Percentiles rank a stretch among this genome's conserved stretches.
Conservation (phyloP, 768 basidiomycete species). For the Psilocybe sp. region DNA sequence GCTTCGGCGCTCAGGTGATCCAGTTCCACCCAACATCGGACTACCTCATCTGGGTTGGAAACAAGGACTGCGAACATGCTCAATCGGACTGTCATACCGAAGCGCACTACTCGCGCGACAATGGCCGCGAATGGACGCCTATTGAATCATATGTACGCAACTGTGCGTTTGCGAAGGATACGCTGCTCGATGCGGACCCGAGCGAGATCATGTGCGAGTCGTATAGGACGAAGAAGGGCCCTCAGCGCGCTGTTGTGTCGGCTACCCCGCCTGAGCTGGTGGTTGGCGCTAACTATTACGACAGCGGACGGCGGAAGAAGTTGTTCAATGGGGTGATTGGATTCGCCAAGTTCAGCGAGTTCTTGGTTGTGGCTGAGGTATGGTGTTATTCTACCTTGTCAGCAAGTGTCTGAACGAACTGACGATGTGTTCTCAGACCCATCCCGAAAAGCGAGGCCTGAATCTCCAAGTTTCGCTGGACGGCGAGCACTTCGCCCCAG, state of each 20-base stretch:
- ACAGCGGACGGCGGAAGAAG: conserved; percentile 50
- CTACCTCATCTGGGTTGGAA: conserved; percentile 86
- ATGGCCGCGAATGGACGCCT: conserved; percentile 73
- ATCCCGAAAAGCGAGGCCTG: conserved; percentile 54
- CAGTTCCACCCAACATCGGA: conserved; percentile 89
- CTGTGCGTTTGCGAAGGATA: conserved; percentile 90
- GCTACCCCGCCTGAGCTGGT: conserved; percentile 77
- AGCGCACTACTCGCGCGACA: conserved; percentile 70
- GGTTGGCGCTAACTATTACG: conserved; percentile 72
- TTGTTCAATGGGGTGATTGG: conserved; percentile 89
- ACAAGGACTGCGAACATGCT: conserved; percentile 53
- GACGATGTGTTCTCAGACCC: conserved; percentile 35
- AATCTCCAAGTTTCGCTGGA: conserved; percentile 92
- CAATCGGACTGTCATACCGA: conserved; percentile 61
- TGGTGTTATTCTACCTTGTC: conserved; percentile 18
- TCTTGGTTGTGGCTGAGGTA: conserved; percentile 92
- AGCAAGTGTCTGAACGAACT: not conserved
- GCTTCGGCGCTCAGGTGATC: conserved; percentile 70
- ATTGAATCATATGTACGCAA: conserved; percentile 87
- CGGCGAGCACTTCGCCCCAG: conserved; percentile 79
- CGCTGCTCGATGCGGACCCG: conserved; percentile 73
- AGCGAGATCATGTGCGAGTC: conserved; percentile 92
- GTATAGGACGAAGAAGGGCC: conserved; percentile 77
- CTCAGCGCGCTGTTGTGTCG: conserved; percentile 56
- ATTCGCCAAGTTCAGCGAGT: conserved; percentile 96